These are phyloP conservation scores for Candida sanyaensis DNA, from an alignment of 1,139 yeast species.

Conservation along the genomic window DNA sequence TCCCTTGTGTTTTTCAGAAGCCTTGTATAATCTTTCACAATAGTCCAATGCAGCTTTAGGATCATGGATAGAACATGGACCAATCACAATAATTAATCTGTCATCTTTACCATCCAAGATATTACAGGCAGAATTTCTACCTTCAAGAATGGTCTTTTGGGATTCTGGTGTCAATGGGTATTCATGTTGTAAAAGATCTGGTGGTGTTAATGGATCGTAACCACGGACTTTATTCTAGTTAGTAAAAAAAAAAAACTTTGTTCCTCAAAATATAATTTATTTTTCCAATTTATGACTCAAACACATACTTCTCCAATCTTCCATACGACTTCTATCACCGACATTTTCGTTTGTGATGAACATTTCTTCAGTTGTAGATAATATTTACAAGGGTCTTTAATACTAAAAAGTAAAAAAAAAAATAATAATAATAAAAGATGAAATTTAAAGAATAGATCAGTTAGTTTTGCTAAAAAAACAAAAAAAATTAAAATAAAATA, in stretches of 20 bases:
- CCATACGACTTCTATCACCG: conserved; percentile 80
- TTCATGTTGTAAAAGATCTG: conserved; percentile 80
- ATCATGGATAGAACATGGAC: conserved; percentile 97
- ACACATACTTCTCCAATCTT: conserved; percentile 83
- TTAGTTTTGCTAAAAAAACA: neutral
- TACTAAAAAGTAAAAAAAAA: too few relatives aligned
- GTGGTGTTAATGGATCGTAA: conserved; percentile 89
- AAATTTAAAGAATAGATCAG: neutral
- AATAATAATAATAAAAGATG: neutral
- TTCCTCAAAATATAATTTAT: neutral
- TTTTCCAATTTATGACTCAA: neutral
- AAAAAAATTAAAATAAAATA: neutral
- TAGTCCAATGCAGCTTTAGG: conserved; percentile 87
- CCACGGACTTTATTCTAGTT: conserved; percentile 43
- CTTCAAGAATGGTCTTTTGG: conserved; percentile 68
- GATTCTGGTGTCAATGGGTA: conserved; percentile 66
- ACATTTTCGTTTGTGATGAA: conserved; percentile 79
- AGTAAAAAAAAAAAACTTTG: neutral
- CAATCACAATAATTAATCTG: conserved; percentile 80
- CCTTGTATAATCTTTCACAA: conserved; percentile 65
- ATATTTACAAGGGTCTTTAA: conserved; percentile 3
- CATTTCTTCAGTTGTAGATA: conserved; percentile 40
- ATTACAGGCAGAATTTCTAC: conserved; percentile 73
- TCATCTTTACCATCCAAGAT: conserved; percentile 77
- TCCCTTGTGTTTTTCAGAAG: conserved; percentile 66